phyloP scores from a whole-genome alignment of 2,329 filamentous ascomycete genomes.

The Zymoseptoria ardabiliae region DNA sequence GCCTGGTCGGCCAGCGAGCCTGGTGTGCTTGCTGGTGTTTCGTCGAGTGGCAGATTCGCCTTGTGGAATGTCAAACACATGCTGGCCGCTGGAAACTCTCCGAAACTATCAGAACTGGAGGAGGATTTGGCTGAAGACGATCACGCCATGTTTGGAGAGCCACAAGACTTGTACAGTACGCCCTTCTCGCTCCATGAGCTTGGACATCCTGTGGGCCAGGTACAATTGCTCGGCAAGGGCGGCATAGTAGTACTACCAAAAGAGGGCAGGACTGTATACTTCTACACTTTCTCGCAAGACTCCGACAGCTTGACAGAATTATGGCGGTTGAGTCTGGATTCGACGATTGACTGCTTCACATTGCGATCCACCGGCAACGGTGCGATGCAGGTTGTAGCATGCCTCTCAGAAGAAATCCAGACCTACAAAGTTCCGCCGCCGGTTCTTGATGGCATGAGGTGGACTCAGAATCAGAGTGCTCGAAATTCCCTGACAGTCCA shows the following conservation, averaged over 20 bases:
- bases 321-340: slow-evolving; percentile 14
- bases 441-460: slow-evolving; percentile 16
- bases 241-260: slow-evolving; percentile 19
- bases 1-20: slow-evolving; percentile 9
- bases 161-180: slow-evolving; percentile 11
- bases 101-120: not conserved
- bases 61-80: not conserved
- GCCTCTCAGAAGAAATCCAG: slow-evolving; percentile 7
- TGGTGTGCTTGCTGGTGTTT: not conserved
- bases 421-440: slow-evolving; percentile 14
- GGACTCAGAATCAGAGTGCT: slow-evolving; percentile 4
- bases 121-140: slow-evolving; percentile 14
- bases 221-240: slow-evolving; percentile 17
- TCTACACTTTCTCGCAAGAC: slow-evolving; percentile 17
- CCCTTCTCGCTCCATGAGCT: slow-evolving; percentile 9
- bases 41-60: not conserved
- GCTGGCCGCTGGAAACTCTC: not conserved
- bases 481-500: not conserved
- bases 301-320: slow-evolving; percentile 12
- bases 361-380: slow-evolving; percentile 4
- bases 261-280: slow-evolving; percentile 12
- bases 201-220: slow-evolving; percentile 6
- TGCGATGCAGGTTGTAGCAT: slow-evolving; percentile 9
- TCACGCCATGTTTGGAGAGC: slow-evolving; percentile 15
- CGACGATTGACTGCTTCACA: slow-evolving; percentile 14